Evolutionary conservation across 164 flowering plant species (phyloP).

Genomic region (Umbilicus rupestris): DNA sequence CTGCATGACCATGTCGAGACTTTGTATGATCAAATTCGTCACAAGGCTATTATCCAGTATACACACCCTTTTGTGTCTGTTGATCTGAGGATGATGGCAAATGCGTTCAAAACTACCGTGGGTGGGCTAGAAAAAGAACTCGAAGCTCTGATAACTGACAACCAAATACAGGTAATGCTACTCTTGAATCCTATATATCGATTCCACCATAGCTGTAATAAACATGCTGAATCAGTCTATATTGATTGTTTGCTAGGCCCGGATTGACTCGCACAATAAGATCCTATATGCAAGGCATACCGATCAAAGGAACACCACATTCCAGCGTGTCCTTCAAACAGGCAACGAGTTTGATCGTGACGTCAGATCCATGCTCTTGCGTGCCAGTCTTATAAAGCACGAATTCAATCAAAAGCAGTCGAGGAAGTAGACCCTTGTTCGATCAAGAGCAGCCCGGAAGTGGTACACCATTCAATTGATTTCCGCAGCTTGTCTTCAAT

Average conservation of each 20-base stretch:
- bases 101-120: constrained; percentile 85
- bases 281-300: constrained; percentile 93
- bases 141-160: constrained; percentile 83
- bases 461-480: too few relatives aligned
- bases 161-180: constrained; percentile 74
- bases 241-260: constrained; percentile 49
- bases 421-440: constrained; percentile 29
- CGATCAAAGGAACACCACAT: constrained; percentile 88
- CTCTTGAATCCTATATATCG: neutral
- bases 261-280: constrained; percentile 97
- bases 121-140: constrained; percentile 88
- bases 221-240: neutral
- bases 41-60: constrained; percentile 93
- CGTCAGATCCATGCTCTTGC: constrained; percentile 75
- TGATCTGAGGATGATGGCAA: constrained; percentile 89
- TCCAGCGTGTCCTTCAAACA: constrained; percentile 78
- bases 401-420: constrained; percentile 43
- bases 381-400: constrained; percentile 80
- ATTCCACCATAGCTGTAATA: neutral
- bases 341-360: constrained; percentile 89
- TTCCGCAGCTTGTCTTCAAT: neutral
- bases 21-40: constrained; percentile 80
- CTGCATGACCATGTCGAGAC: constrained; percentile 90
- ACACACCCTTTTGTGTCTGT: constrained; percentile 94
- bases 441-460: neutral